Evolutionary conservation across 225 moss, liverwort and hornwort genomes (phyloP), one percentile per base, ranked within the genome.

Genomic region (Rhytidiadelphus loreus): DNA sequence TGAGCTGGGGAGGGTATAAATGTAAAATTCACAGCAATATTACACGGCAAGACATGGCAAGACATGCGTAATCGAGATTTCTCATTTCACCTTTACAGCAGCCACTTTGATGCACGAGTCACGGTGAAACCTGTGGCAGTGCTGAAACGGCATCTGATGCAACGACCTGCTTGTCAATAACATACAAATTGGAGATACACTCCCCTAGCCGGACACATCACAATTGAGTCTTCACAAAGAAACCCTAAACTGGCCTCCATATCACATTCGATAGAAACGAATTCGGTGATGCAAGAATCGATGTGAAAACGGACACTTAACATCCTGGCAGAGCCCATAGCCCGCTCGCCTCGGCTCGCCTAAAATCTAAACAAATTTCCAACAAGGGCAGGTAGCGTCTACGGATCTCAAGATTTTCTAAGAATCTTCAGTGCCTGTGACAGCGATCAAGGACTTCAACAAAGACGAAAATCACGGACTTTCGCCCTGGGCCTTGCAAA

Each of bases 351-450:
- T 59, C 8, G 20, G 59, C 29, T 18, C 8, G 60, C 22, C 61
- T 44, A 33, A 63, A 33, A 82, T 33, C 33, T 63, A 43, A 63
- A 48, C 24, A 48, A 46, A 46, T 23, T 61, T 46, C 7, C 16
- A 82, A 24, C 24, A 86, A 37, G 95, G 94, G 75, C 96, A 98
- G 58, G 94, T 74, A 44, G 95, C 90, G 72, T 93, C 96, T 41
- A 60, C 86, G 44, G 95, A 94, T 84, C 89, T 93, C 86, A 95
- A 87, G 64, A 95, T 95, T 90, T 92, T 95, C 77, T 91, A 88
- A 48, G 95, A 93, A 92, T 96, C 97, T 85, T 96, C 98, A 82
- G 92, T 84, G 82, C 97, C 93, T 91, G 88, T 76, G 50, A 52
- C 71, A 53, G n/a, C 55, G 33, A 82, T 95, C 89, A 96, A 92